Conservation (phyloP, 129 eudicot genomes). For the Flaveria sonorensis region DNA sequence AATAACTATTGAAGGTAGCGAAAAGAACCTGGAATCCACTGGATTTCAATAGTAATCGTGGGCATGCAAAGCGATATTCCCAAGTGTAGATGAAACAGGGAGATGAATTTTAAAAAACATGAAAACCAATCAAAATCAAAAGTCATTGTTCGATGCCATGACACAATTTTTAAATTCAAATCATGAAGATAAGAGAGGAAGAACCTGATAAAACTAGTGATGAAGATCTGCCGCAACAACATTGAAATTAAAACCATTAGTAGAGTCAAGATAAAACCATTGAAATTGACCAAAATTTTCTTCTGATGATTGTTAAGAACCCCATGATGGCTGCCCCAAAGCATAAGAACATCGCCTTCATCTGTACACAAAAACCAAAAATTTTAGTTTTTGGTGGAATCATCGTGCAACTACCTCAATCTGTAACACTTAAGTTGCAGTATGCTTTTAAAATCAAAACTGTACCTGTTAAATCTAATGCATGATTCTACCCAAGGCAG, state of each 20-base stretch:
- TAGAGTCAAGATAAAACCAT: slow-evolving; percentile 3
- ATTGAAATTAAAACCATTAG: background rate
- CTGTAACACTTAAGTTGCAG: background rate
- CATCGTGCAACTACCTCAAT: background rate
- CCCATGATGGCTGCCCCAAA: slow-evolving; percentile 73
- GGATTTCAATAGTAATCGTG: too few species aligned
- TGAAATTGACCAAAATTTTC: slow-evolving; percentile 8
- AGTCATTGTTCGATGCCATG: too few species aligned
- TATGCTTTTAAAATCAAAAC: background rate
- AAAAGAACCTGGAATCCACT: too few species aligned
- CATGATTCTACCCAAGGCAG: slow-evolving; percentile 86
- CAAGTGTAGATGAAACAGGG: too few species aligned
- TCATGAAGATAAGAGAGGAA: too few species aligned
- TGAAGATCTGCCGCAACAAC: too few species aligned
- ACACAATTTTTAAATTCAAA: too few species aligned
- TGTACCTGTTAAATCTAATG: slow-evolving; percentile 40
- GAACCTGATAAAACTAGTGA: too few species aligned
- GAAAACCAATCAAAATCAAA: too few species aligned
- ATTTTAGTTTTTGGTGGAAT: background rate
- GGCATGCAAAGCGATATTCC: too few species aligned
- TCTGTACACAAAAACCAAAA: slow-evolving; percentile 40
- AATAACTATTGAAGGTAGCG: too few species aligned
- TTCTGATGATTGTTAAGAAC: slow-evolving; percentile 45
- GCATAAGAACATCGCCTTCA: slow-evolving; percentile 60
- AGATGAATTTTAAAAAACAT: too few species aligned